Evolutionary conservation across 495 filamentous ascomycete species (phyloP), one percentile per base, ranked within the genome.

Genomic region (Xylaria grammica): DNA sequence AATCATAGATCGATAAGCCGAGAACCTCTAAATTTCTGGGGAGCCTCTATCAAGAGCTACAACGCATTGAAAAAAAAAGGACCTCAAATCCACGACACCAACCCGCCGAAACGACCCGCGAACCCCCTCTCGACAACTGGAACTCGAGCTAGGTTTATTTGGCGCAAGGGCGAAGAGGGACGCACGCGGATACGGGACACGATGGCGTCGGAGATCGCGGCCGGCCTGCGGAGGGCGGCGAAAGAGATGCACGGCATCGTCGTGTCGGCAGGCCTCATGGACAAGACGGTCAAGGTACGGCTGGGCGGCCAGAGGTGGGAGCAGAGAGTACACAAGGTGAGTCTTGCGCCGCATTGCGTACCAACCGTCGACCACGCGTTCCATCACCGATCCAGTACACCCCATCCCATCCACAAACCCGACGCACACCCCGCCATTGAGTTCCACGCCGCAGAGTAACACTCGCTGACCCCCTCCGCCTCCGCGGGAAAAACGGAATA

Each of bases 221-320:
- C 70, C 11, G 70, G 71, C 13, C 63, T 75, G 60, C 73, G 77
- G 20, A 66, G 58, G 8, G 58, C 62, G 38, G 55, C 44, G 26
- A 70, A 62, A 58, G 77, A 82, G 67, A 70, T 82, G 46, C 74
- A 80, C 61, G 81, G 80, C 69, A 85, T 91, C 20, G 89, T 92
- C 40, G 82, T 91, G 40, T 88, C 87, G 34, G 83, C 89, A 0
- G 89, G 89, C 19, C 79, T 85, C 52, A 91, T 91, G 88, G 74
- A 82, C 64, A 88, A 86, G 75, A 90, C 89, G 5, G 87, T 90
- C 65, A 91, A 87, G 74, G 90, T 91, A 56, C 83, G 83, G 34
- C 78, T 89, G 9, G 84, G 86, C 20, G 79, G 78, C 10, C 81
- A 84, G 65, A 78, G 81, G 67, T 91, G 87, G 87, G 87, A 90